phyloP scores from a whole-genome alignment of 2,329 filamentous ascomycete genomes.

The Alternaria infectoria region DNA sequence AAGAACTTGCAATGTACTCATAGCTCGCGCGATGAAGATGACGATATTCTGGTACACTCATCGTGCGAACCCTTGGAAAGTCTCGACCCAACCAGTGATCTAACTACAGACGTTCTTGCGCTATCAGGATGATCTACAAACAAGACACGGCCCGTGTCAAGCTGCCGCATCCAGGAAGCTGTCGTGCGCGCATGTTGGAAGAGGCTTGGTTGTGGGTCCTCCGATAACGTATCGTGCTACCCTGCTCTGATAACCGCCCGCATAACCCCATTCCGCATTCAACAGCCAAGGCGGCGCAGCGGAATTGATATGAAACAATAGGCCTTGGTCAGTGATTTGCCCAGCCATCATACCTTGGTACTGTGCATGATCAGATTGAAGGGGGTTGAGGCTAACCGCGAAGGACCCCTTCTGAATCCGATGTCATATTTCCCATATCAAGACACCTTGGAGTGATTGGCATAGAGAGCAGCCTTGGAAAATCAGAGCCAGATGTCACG shows the following conservation, averaged over 20 bases:
- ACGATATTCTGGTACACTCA: constrained; percentile 3
- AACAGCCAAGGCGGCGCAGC: constrained; percentile 14
- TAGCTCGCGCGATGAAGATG: constrained; percentile 2
- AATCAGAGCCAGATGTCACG: not conserved
- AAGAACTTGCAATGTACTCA: constrained; percentile 8
- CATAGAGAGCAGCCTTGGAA: not conserved
- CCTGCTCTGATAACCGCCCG: constrained; percentile 18
- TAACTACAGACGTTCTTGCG: not conserved
- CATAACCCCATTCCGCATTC: constrained; percentile 16
- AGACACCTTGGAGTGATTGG: not conserved
- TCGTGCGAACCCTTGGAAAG: not conserved
- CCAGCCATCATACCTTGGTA: not conserved
- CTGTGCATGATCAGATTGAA: not conserved
- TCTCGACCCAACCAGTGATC: not conserved
- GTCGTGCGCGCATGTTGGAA: constrained; percentile 7
- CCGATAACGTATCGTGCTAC: constrained; percentile 20
- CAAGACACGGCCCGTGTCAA: not conserved
- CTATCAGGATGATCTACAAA: not conserved
- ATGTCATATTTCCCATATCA: not conserved
- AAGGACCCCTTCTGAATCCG: not conserved
- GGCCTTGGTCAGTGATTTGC: not conserved
- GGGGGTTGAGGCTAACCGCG: not conserved
- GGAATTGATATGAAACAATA: not conserved
- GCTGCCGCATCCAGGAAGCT: constrained; percentile 9
- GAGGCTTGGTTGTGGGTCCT: not conserved